A percentile compares a stretch with the other conserved stretches of the same genome.
Conservation (phyloP, 352 stramenopile species). For the Phytophthora litchii region DNA sequence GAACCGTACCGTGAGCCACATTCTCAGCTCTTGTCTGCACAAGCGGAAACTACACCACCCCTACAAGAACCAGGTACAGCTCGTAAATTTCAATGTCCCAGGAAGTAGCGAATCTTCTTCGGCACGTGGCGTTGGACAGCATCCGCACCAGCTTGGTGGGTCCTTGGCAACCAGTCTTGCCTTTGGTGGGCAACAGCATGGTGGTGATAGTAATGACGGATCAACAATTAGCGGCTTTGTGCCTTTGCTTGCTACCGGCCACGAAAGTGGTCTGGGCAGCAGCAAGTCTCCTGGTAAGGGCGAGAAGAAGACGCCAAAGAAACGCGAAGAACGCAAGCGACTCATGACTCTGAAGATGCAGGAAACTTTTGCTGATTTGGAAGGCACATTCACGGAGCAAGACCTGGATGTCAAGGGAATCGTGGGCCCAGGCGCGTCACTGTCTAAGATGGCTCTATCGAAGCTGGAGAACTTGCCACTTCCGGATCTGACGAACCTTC, state of each 20-base stretch:
- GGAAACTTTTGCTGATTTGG: conserved; percentile 66
- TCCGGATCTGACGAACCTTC: conserved; percentile 75
- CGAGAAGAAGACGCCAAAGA: conserved; percentile 67
- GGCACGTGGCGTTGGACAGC: conserved; percentile 8
- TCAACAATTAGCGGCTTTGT: conserved; percentile 37
- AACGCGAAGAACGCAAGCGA: conserved; percentile 66
- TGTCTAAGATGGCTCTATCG: conserved; percentile 70
- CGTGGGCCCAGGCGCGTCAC: conserved; percentile 41
- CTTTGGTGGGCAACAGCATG: conserved; percentile 48
- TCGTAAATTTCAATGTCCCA: conserved; percentile 84
- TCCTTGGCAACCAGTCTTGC: conserved; percentile 63
- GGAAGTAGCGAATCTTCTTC: conserved; percentile 24
- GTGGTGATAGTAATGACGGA: conserved; percentile 20
- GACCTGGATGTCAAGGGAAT: conserved; percentile 73
- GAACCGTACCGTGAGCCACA: conserved; percentile 85
- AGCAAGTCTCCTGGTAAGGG: conserved; percentile 39
- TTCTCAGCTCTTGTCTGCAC: conserved; percentile 82
- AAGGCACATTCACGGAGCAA: conserved; percentile 72
- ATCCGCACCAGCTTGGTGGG: conserved; percentile 43
- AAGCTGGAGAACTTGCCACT: conserved; percentile 76
- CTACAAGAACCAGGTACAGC: conserved; percentile 86
- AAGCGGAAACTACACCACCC: conserved; percentile 84
- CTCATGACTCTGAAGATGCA: conserved; percentile 73
- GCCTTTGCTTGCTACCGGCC: conserved; percentile 35
- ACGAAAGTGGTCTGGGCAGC: conserved; percentile 31